phyloP scores from a whole-genome alignment of 208 protist genomes.

The Leishmania tarentolae region DNA sequence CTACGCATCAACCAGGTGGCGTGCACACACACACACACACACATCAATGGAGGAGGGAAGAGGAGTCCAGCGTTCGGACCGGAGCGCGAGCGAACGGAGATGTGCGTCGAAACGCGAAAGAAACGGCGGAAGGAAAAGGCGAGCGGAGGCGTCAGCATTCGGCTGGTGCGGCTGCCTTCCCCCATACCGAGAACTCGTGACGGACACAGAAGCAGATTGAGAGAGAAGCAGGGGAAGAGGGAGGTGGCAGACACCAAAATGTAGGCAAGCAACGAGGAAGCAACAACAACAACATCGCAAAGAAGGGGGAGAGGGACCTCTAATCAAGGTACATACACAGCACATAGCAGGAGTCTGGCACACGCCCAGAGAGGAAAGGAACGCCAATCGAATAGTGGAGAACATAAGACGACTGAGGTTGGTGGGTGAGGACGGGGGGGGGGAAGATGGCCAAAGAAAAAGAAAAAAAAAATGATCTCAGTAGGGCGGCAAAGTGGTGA shows the following conservation, averaged over 20 bases:
- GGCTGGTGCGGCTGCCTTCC: background rate
- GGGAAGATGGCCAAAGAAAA: background rate
- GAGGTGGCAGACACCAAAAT: background rate
- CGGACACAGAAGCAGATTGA: background rate
- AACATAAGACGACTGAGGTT: background rate
- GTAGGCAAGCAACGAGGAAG: background rate
- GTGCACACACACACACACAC: background rate
- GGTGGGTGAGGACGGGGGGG: background rate
- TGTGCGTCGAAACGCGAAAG: background rate
- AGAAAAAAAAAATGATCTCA: background rate
- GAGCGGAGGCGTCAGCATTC: background rate
- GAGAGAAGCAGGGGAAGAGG: constrained; percentile 3
- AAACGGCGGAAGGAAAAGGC: background rate
- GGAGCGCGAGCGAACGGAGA: background rate
- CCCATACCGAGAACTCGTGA: background rate
- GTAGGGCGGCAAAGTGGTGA: background rate
- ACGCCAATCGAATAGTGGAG: background rate
- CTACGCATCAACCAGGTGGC: background rate
- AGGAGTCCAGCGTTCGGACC: background rate
- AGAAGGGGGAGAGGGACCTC: background rate
- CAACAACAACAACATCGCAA: background rate
- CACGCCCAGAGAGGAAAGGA: background rate
- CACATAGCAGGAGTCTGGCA: background rate
- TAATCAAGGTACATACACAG: background rate
- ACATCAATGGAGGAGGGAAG: constrained; percentile 1